phyloP scores from a whole-genome alignment of 306 rosid genomes.

The Macrotyloma uniflorum region DNA sequence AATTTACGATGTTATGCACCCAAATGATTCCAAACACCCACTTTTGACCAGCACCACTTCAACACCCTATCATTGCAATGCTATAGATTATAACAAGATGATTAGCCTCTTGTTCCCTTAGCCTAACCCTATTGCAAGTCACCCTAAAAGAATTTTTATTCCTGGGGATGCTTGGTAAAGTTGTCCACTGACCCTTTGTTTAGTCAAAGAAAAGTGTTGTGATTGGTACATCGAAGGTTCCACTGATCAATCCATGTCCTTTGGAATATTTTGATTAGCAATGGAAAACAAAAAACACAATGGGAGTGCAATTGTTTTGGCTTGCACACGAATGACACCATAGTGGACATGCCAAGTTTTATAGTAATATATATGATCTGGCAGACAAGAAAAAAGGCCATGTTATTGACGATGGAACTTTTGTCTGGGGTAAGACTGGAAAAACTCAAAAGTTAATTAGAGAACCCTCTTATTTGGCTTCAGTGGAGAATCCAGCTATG shows the following conservation, averaged over 20 bases:
- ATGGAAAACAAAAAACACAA: background rate
- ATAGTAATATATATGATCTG: conserved; percentile 44
- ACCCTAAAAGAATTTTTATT: conserved; percentile 35
- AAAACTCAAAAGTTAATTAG: background rate
- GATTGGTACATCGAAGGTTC: conserved; percentile 53
- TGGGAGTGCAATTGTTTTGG: conserved; percentile 12
- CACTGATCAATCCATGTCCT: conserved; percentile 34
- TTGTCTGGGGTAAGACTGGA: conserved; percentile 38
- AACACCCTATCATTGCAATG: conserved; percentile 65
- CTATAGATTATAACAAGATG: conserved; percentile 39
- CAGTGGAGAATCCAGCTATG: conserved; percentile 36
- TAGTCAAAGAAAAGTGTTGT: conserved; percentile 37
- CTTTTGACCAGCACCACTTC: conserved; percentile 81
- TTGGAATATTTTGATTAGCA: conserved; percentile 45
- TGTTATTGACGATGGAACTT: conserved; percentile 47
- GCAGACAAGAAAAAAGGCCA: conserved; percentile 58
- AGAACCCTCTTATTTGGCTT: conserved; percentile 5
- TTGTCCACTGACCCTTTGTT: conserved; percentile 39
- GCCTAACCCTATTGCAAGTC: conserved; percentile 39
- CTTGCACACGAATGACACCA: conserved; percentile 45
- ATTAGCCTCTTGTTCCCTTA: conserved; percentile 41
- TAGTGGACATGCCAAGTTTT: conserved; percentile 39
- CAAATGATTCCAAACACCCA: conserved; percentile 69
- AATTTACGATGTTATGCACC: conserved; percentile 45
- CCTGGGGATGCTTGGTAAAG: conserved; percentile 40